Evolutionary conservation across 2,329 filamentous ascomycete species (phyloP).

Genomic region (Aureobasidium subglaciale): DNA sequence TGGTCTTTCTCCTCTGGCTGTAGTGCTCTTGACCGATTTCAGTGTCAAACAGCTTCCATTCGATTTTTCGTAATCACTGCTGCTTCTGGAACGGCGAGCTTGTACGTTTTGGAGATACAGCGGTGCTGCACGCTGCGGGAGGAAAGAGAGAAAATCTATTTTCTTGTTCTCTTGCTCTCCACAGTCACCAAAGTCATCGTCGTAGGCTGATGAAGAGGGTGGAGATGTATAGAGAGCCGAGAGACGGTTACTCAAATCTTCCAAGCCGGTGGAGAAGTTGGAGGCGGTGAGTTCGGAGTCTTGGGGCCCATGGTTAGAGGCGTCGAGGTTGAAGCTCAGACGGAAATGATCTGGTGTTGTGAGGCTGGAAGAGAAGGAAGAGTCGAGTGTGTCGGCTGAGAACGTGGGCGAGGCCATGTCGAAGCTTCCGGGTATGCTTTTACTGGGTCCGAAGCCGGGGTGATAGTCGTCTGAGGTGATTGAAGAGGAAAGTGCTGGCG

Average conservation of each 20-base stretch:
- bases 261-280: not conserved
- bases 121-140: not conserved
- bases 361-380: not conserved
- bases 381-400: constrained; percentile 26
- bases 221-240: not conserved
- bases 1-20: not conserved
- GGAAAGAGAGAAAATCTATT: not conserved
- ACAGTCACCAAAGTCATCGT: not conserved
- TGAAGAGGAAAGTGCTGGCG: not conserved
- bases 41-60: not conserved
- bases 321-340: not conserved
- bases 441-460: not conserved
- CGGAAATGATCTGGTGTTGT: not conserved
- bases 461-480: constrained; percentile 6
- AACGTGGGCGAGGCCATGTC: constrained; percentile 28
- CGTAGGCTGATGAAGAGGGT: not conserved
- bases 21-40: not conserved
- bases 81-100: not conserved
- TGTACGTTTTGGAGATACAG: not conserved
- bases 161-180: not conserved
- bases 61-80: not conserved
- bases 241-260: constrained; percentile 4
- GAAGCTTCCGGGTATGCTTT: constrained; percentile 13
- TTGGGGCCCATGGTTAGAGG: not conserved
- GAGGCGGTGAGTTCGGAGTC: not conserved